Percentiles rank a stretch among this genome's conserved stretches.
Conservation (phyloP, 768 basidiomycete genomes). For the Kwoniella dendrophila region DNA sequence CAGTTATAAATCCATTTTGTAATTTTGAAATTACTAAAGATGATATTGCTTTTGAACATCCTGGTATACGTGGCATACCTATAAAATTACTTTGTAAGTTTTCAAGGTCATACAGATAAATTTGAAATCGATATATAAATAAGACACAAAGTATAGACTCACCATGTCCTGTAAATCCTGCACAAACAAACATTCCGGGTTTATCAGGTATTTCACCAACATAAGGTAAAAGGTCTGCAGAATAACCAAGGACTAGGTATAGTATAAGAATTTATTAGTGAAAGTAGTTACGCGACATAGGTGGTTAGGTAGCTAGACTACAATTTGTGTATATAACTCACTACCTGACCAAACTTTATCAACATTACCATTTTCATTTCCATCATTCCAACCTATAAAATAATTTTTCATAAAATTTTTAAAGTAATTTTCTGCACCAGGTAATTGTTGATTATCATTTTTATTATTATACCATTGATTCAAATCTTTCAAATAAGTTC, state of each 20-base stretch:
- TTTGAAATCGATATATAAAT: not conserved
- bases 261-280: not conserved
- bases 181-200: conserved; percentile 36
- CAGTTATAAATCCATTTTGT: conserved; percentile 4
- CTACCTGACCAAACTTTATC: conserved; percentile 44
- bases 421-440: conserved; percentile 37
- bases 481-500: conserved; percentile 22
- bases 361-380: conserved; percentile 33
- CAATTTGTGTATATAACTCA: conserved; percentile 11
- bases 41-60: conserved; percentile 30
- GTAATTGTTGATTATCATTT: conserved; percentile 35
- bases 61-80: conserved; percentile 46
- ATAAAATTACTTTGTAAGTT: not conserved
- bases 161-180: conserved; percentile 49
- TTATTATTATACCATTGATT: conserved; percentile 38
- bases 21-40: conserved; percentile 12
- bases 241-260: conserved; percentile 39
- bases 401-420: conserved; percentile 36
- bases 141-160: conserved; percentile 9
- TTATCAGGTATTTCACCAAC: conserved; percentile 34
- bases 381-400: conserved; percentile 36
- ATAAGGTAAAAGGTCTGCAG: conserved; percentile 37
- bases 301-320: not conserved
- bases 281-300: too few relatives aligned
- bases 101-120: not conserved